phyloP scores from a whole-genome alignment of 192 early-diverging fungal species.

The Endogone sp. region DNA sequence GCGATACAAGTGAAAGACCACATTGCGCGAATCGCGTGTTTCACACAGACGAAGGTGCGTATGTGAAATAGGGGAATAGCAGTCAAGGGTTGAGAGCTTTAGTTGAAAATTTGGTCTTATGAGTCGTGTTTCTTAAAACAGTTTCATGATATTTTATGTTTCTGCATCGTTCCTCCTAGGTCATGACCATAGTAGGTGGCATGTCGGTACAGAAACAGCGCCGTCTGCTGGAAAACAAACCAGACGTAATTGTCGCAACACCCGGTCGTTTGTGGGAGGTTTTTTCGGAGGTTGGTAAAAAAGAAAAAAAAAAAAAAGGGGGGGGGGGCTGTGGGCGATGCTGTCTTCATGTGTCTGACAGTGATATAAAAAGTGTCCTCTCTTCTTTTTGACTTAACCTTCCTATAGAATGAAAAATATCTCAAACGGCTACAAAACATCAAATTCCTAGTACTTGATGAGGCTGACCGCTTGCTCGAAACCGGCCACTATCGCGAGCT shows the following conservation, averaged over 20 bases:
- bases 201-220: slow-evolving; percentile 93
- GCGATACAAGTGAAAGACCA: slow-evolving; percentile 93
- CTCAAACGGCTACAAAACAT: slow-evolving; percentile 52
- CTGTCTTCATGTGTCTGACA: neutral
- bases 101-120: no score
- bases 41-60: slow-evolving; percentile 20
- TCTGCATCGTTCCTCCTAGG: slow-evolving; percentile 29
- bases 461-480: slow-evolving; percentile 84
- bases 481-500: slow-evolving; percentile 75
- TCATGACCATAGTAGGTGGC: slow-evolving; percentile 86
- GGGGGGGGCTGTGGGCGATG: no score
- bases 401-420: slow-evolving; percentile 49
- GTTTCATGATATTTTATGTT: no score
- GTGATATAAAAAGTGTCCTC: neutral
- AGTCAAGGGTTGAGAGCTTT: no score
- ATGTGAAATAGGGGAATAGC: neutral
- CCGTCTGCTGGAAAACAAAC: slow-evolving; percentile 56
- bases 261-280: slow-evolving; percentile 77
- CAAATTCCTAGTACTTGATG: slow-evolving; percentile 74
- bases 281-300: slow-evolving; percentile 28
- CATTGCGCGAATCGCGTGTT: slow-evolving; percentile 50
- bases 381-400: no score
- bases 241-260: slow-evolving; percentile 77
- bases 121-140: no score
- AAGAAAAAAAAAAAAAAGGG: no score